These are phyloP conservation scores for Colletotrichum gigasporum DNA, from an alignment of 2,329 filamentous ascomycete genomes.

Conservation along the genomic window DNA sequence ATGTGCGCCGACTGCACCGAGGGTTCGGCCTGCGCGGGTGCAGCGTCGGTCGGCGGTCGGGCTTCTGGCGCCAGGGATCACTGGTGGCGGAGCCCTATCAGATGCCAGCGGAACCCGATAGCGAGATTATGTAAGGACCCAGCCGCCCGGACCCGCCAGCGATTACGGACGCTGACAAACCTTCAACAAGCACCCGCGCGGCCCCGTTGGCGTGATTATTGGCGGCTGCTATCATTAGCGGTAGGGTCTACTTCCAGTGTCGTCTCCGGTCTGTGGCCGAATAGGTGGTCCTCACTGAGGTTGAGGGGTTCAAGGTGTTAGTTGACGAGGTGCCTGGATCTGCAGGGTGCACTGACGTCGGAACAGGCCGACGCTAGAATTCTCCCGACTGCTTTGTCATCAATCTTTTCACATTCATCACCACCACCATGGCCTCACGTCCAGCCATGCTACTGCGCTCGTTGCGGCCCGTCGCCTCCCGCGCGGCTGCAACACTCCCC, in stretches of 20 bases:
- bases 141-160: background rate
- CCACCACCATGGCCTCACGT: slow-evolving; percentile 23
- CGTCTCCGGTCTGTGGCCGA: too few species aligned
- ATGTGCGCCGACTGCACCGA: slow-evolving; percentile 22
- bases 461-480: slow-evolving; percentile 12
- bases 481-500: background rate
- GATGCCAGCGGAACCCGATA: background rate
- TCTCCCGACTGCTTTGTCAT: slow-evolving; percentile 30
- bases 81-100: too few species aligned
- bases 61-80: background rate
- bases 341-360: slow-evolving; percentile 12
- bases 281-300: too few species aligned
- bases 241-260: too few species aligned
- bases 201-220: background rate
- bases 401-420: background rate
- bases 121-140: slow-evolving; percentile 3
- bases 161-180: background rate
- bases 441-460: slow-evolving; percentile 25
- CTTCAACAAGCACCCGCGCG: slow-evolving; percentile 13
- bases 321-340: background rate
- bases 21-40: slow-evolving; percentile 15
- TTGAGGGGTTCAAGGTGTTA: too few species aligned
- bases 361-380: background rate
- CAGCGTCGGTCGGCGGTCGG: slow-evolving; percentile 19
- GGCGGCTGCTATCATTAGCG: background rate